Base-by-base conservation (phyloP, 805 yeast genomes). In the Metschnikowia matae region DNA sequence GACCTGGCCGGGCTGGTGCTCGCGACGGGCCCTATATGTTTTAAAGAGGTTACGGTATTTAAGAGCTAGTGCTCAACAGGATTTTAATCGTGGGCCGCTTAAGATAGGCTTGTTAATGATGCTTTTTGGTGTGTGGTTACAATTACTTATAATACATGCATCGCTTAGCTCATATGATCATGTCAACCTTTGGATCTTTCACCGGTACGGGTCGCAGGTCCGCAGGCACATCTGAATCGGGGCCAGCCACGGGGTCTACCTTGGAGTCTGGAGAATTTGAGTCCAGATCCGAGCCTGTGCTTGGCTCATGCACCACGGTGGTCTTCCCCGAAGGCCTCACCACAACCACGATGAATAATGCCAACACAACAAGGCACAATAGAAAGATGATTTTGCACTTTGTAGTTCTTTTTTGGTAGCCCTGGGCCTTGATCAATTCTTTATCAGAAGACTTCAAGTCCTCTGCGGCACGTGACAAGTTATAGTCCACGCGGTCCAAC, bases 401-500 rank as follows among this genome's bases (percentile, higher is more conserved):
- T 52, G 89, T 89, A 1, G 96, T 88, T 53, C 94, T 77, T 64
- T 86, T 86, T 62, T 94, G 98, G 69, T 92, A 88, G 14, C 73
- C 69, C 41, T 86, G 83, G 0, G 97, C 97, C 57, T 82, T 77
- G 8, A 77, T 73, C 53, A 94, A 71, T 68, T 94, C 94, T 53
- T 81, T 80, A 53, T 87, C 88, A 0, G 97, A 94, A 36, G 76
- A 78, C 60, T 84, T 82, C 52, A 92, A 79, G 56, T 89, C 86
- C 34, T 81, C 81, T 2, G 81, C 85, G n/a, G 96, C 85, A 52
- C 83, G 83, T 53, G 85, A 86, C 52, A 94, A 70, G 63, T 94
- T 94, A 66, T 92, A 94, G 67, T 92, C 99, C 50, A 94, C 92
- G 57, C 97, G 74, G 68, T 94, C 99, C 52, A 94, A 75, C 40